Base-by-base conservation (phyloP, 2,329 filamentous ascomycete genomes). In the Trichoderma brevicompactum region DNA sequence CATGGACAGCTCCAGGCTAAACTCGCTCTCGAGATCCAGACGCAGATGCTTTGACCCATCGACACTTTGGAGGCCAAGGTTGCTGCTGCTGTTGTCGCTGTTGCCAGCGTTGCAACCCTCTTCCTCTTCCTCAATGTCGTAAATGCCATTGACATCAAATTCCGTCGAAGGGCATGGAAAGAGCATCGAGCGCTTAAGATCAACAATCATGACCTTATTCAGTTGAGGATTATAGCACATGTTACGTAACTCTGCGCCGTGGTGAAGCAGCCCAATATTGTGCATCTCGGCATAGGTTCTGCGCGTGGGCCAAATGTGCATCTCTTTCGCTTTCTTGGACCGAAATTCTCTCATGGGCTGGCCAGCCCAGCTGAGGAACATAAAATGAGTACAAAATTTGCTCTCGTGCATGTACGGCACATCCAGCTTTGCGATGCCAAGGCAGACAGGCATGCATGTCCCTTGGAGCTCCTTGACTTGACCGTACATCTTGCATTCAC, bases 401-500 rank as follows among this genome's bases (percentile, higher is more conserved):
- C 73, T 60, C 60, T 77, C 65, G 60, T 72, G 75, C 50, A 76
- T 74, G 55, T 73, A 77, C 4, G 72, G 74, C 50, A 69, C 53
- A n/a, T 70, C 55, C 32, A 78, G 68, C 43, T 74, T 65, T 44
- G 73, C 64, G 4, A 64, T 69, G 28, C 77, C 75, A 13, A 79
- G 72, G 49, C 71, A 79, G 2, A 80, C 72, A 2, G 78, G 77
- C 19, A 79, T 63, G 63, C 70, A 41, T 34, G 69, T 70, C 17
- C 77, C 77, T 65, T 80, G 72, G 44, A 79, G 69, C 12, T 66
- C 43, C 8, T 32, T 28, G 8, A 79, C 63, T 19, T 64, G 64
- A 54, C 71, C 48, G 64, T 80, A 79, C 0, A 79, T 66, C 7
- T 71, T 32, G 7, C 72, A 69, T 61, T 80, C 72, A 55, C 77